Conservation (phyloP, 257 asterid species). For the Solanum virginianum region DNA sequence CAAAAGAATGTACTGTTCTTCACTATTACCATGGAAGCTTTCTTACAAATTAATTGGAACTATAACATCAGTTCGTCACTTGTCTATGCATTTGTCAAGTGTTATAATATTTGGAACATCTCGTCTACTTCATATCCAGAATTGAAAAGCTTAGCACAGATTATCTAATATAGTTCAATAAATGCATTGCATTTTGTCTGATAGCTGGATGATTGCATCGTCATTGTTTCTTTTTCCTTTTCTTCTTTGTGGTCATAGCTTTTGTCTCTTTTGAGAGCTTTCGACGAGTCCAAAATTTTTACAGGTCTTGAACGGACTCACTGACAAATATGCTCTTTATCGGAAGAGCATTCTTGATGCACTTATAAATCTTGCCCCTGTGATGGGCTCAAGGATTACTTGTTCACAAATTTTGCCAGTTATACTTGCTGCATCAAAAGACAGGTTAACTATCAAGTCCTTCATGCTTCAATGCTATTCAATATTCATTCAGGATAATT, state of each 20-base stretch:
- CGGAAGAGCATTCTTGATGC: constrained; percentile 38
- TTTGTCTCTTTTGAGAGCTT: not conserved
- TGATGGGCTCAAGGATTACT: constrained; percentile 29
- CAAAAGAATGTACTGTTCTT: not conserved
- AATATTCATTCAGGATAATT: not conserved
- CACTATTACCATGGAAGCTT: not conserved
- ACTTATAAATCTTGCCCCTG: constrained; percentile 36
- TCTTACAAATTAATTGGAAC: not conserved
- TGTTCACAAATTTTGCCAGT: constrained; percentile 30
- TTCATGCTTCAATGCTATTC: not conserved
- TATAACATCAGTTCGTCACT: not conserved
- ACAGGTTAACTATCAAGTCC: constrained; percentile 29
- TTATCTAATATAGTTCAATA: not conserved
- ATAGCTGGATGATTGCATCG: not conserved
- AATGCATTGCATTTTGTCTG: not conserved
- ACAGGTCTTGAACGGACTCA: constrained; percentile 35
- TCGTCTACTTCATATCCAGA: not conserved
- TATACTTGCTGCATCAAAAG: constrained; percentile 50
- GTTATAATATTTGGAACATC: not conserved
- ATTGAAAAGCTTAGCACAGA: not conserved
- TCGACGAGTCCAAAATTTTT: not conserved
- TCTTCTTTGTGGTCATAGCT: not conserved
- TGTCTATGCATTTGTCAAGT: not conserved
- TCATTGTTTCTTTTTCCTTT: not conserved
- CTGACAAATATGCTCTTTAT: constrained; percentile 33